These are phyloP conservation scores for Hirsutella minnesotensis DNA, from an alignment of 2,329 filamentous ascomycete genomes.

Conservation along the genomic window DNA sequence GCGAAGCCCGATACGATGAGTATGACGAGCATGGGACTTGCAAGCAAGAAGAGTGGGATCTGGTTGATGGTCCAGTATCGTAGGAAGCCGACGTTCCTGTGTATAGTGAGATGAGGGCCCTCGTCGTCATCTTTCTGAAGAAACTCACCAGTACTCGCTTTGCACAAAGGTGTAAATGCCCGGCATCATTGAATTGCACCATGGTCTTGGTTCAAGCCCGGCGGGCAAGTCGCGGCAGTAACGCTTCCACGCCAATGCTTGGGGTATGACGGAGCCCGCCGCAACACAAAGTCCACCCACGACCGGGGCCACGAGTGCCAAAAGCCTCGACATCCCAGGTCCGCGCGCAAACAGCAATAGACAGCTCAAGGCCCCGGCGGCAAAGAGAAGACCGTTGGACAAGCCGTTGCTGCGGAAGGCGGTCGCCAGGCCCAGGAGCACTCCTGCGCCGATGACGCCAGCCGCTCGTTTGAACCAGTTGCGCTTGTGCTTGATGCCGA, in stretches of 20 bases:
- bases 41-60: conserved; percentile 76
- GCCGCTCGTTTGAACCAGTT: conserved; percentile 25
- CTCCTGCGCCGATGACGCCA: conserved; percentile 49
- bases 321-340: conserved; percentile 25
- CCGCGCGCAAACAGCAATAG: conserved; percentile 12
- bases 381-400: conserved; percentile 66
- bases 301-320: conserved; percentile 45
- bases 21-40: conserved; percentile 62
- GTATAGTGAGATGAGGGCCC: neutral
- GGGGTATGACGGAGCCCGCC: conserved; percentile 57
- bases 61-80: conserved; percentile 85
- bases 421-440: conserved; percentile 60
- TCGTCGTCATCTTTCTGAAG: neutral
- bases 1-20: conserved; percentile 44
- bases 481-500: conserved; percentile 21
- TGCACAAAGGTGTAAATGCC: conserved; percentile 92
- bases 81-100: conserved; percentile 80
- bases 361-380: conserved; percentile 42
- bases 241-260: conserved; percentile 59
- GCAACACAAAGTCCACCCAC: conserved; percentile 58
- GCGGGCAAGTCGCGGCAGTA: conserved; percentile 42
- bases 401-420: conserved; percentile 77
- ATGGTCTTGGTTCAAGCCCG: conserved; percentile 40
- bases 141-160: conserved; percentile 69
- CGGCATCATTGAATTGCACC: conserved; percentile 64